Conservation (phyloP, 2,329 filamentous ascomycete species). For the Torrubiellomyces zombiae region DNA sequence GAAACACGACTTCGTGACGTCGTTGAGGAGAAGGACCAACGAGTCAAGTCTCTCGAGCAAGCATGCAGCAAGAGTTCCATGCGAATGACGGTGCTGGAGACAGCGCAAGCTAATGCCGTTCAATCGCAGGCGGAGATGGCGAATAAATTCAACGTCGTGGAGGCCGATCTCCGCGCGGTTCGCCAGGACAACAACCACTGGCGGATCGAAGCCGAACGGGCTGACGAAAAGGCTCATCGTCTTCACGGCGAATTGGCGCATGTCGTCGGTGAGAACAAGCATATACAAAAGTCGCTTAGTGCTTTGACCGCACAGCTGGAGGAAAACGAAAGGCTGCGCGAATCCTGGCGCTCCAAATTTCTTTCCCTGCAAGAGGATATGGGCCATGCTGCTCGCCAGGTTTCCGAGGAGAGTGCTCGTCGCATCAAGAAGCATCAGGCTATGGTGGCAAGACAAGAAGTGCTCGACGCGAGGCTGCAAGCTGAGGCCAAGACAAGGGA, state of each 20-base stretch:
- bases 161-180: slow-evolving; percentile 37
- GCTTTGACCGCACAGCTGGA: slow-evolving; percentile 64
- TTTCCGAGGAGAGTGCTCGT: slow-evolving; percentile 65
- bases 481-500: slow-evolving; percentile 56
- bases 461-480: slow-evolving; percentile 60
- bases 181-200: slow-evolving; percentile 43
- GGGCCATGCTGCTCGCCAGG: slow-evolving; percentile 58
- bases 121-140: slow-evolving; percentile 38
- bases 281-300: slow-evolving; percentile 56
- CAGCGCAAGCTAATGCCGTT: slow-evolving; percentile 42
- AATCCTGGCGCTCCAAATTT: slow-evolving; percentile 72
- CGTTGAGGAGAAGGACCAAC: slow-evolving; percentile 52
- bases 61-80: slow-evolving; percentile 36
- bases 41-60: slow-evolving; percentile 44
- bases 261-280: slow-evolving; percentile 46
- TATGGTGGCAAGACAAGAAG: slow-evolving; percentile 61
- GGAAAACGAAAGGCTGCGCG: slow-evolving; percentile 70
- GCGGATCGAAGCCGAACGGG: slow-evolving; percentile 44
- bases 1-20: slow-evolving; percentile 50
- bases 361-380: slow-evolving; percentile 78
- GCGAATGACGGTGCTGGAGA: slow-evolving; percentile 50
- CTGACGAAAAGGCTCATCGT: slow-evolving; percentile 32
- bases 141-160: slow-evolving; percentile 34
- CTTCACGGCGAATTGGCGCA: slow-evolving; percentile 31
- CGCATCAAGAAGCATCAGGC: slow-evolving; percentile 68